A percentile compares a stretch with the other conserved stretches of the same genome.
These are phyloP conservation scores for Coemansia sp. DNA, from an alignment of 192 early-diverging fungal genomes.

Conservation along the genomic window DNA sequence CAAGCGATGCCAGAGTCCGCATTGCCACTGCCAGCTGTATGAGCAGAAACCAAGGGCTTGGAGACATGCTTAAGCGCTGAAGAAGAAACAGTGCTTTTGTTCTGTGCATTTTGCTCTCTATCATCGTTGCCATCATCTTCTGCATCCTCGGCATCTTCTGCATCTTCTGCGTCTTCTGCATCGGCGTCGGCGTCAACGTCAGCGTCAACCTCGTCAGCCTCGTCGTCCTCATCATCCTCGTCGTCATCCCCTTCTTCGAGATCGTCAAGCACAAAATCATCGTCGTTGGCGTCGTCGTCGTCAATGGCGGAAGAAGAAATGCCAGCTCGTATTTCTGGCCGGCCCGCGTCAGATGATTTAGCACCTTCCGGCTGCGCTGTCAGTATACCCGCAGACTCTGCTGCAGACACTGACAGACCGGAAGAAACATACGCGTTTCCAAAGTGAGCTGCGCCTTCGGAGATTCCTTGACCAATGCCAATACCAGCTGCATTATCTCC, in stretches of 20 bases:
- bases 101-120: neutral
- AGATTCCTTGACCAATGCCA: neutral
- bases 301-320: slow-evolving; percentile 10
- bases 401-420: neutral
- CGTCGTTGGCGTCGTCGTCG: slow-evolving; percentile 50
- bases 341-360: neutral
- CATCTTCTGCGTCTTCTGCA: neutral
- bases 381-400: neutral
- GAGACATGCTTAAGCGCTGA: neutral
- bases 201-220: neutral
- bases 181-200: neutral
- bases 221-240: slow-evolving; percentile 24
- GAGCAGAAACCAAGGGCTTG: neutral
- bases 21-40: neutral
- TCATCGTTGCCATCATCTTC: slow-evolving; percentile 3
- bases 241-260: slow-evolving; percentile 35
- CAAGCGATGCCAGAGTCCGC: slow-evolving; percentile 7
- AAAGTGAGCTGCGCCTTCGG: neutral
- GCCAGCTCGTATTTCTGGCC: neutral
- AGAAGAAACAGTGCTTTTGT: neutral
- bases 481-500: slow-evolving; percentile 7
- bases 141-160: neutral
- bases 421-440: neutral
- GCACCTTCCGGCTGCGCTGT: slow-evolving; percentile 1
- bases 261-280: slow-evolving; percentile 48